Conservation (phyloP, 768 basidiomycete genomes). For the Steccherinum ochraceum region DNA sequence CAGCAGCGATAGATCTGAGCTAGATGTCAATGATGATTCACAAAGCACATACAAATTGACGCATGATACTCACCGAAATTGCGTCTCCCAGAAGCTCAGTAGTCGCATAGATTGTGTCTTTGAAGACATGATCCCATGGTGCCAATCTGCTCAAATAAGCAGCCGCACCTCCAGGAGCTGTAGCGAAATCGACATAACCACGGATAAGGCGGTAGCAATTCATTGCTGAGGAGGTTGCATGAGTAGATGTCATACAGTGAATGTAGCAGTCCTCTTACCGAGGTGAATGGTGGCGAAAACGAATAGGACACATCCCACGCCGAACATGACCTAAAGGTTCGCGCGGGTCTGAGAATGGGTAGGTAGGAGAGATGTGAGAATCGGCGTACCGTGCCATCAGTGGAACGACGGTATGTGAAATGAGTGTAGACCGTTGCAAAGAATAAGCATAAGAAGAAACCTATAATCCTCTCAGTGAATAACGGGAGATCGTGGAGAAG, state of each 20-base stretch:
- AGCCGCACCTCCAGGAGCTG: constrained; percentile 3
- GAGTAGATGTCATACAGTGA: too few relatives aligned
- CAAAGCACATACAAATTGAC: not conserved
- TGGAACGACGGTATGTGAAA: constrained; percentile 5
- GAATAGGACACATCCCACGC: constrained; percentile 4
- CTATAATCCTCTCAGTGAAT: not conserved
- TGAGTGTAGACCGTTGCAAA: constrained; percentile 4
- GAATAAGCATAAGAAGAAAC: constrained; percentile 9
- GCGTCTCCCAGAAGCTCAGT: constrained; percentile 8
- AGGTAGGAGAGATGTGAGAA: not conserved
- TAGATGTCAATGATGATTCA: not conserved
- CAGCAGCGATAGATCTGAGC: constrained; percentile 7
- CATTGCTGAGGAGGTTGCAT: not conserved
- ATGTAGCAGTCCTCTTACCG: not conserved
- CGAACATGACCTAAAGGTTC: constrained; percentile 10
- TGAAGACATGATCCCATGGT: constrained; percentile 6
- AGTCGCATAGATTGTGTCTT: constrained; percentile 6
- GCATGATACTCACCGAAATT: not conserved
- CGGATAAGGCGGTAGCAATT: constrained; percentile 9
- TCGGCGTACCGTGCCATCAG: constrained; percentile 3
- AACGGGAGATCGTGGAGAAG: not conserved
- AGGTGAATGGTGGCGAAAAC: constrained; percentile 3
- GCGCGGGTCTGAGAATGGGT: not conserved
- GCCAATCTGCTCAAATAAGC: constrained; percentile 2
- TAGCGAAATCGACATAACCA: constrained; percentile 5